These are phyloP conservation scores for Ophiosphaerella narmari DNA, from an alignment of 2,329 filamentous ascomycete species.

Conservation along the genomic window DNA sequence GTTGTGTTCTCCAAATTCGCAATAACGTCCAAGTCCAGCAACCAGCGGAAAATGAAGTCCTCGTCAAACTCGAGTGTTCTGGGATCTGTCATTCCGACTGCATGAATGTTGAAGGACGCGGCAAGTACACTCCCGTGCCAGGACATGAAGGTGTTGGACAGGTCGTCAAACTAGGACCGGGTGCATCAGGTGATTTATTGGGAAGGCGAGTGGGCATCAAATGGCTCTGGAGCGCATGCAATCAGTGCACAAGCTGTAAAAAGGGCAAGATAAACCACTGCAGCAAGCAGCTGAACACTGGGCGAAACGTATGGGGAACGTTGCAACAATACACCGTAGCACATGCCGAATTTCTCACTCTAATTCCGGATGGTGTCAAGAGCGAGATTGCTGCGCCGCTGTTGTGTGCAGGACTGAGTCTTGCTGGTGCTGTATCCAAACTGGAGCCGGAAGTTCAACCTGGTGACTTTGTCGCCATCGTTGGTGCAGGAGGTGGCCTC, in stretches of 20 bases:
- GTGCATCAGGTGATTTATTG: constrained; percentile 32
- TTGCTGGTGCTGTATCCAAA: constrained; percentile 85
- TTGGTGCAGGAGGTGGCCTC: constrained; percentile 82
- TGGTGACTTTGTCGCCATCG: constrained; percentile 78
- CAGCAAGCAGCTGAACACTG: constrained; percentile 48
- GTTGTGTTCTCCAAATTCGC: constrained; percentile 44
- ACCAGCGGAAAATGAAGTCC: constrained; percentile 48
- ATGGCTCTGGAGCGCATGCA: constrained; percentile 53
- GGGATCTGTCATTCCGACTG: constrained; percentile 56
- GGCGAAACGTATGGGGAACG: constrained; percentile 44
- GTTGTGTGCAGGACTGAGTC: constrained; percentile 51
- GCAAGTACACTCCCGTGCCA: constrained; percentile 52
- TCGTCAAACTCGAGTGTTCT: constrained; percentile 54
- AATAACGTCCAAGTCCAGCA: constrained; percentile 44
- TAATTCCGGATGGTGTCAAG: constrained; percentile 43
- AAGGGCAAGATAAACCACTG: constrained; percentile 50
- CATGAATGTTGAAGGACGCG: constrained; percentile 51
- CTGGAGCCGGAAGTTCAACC: constrained; percentile 73
- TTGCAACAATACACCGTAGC: constrained; percentile 44
- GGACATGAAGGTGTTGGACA: constrained; percentile 54
- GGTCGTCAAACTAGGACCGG: constrained; percentile 45
- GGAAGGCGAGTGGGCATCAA: constrained; percentile 50
- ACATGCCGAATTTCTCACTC: constrained; percentile 37
- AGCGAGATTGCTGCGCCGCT: constrained; percentile 45
- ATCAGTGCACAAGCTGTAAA: constrained; percentile 43